These are phyloP conservation scores for Kwoniella shandongensis DNA, from an alignment of 768 basidiomycete species.

Conservation along the genomic window DNA sequence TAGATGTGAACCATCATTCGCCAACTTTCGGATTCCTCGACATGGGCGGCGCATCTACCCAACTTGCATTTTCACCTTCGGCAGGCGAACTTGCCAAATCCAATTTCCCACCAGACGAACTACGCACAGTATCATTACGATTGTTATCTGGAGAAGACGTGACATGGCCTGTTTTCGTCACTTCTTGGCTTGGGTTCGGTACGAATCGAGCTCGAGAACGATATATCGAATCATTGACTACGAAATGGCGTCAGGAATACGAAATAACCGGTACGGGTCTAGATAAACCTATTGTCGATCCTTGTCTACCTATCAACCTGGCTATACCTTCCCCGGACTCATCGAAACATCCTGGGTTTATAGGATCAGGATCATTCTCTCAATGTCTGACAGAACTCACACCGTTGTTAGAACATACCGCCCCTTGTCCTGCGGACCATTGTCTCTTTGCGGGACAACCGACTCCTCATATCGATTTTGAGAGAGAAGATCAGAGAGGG, in stretches of 20 bases:
- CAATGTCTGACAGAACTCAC: slow-evolving; percentile 71
- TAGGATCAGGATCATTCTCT: slow-evolving; percentile 88
- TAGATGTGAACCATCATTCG: slow-evolving; percentile 57
- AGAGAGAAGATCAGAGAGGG: slow-evolving; percentile 56
- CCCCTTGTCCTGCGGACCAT: slow-evolving; percentile 69
- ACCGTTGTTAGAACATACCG: slow-evolving; percentile 77
- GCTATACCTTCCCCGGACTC: slow-evolving; percentile 59
- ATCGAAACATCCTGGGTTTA: slow-evolving; percentile 58
- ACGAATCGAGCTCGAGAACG: slow-evolving; percentile 95
- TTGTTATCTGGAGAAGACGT: slow-evolving; percentile 82
- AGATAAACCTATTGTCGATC: slow-evolving; percentile 63
- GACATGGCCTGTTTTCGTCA: slow-evolving; percentile 89
- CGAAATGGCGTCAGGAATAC: slow-evolving; percentile 59
- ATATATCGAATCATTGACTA: slow-evolving; percentile 72
- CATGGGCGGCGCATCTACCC: slow-evolving; percentile 99
- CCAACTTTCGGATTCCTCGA: slow-evolving; percentile 97
- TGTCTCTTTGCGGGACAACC: slow-evolving; percentile 94
- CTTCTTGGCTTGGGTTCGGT: slow-evolving; percentile 97
- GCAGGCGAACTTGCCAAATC: slow-evolving; percentile 57
- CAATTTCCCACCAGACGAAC: slow-evolving; percentile 60
- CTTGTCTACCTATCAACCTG: slow-evolving; percentile 82
- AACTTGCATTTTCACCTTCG: slow-evolving; percentile 94
- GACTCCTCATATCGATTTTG: slow-evolving; percentile 91
- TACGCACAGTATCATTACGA: slow-evolving; percentile 77
- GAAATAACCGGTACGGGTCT: slow-evolving; percentile 14